Evolutionary conservation across 106 monocot species (phyloP).

Genomic region (Dioscorea zingiberensis): DNA sequence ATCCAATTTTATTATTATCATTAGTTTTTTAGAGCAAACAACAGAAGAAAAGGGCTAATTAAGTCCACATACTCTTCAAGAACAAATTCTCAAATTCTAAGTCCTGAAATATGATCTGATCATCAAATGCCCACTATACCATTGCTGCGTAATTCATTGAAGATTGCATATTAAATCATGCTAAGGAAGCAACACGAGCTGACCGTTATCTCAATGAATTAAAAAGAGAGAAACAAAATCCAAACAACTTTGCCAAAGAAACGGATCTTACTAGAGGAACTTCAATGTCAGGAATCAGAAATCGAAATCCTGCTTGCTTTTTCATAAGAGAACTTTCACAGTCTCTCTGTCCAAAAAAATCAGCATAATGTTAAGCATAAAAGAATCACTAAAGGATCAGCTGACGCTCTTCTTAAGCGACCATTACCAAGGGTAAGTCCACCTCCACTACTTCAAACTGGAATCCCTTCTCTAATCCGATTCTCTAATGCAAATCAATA

Average conservation of each 20-base stretch:
- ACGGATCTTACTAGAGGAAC: slow-evolving; percentile 26
- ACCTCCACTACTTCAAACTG: slow-evolving; percentile 60
- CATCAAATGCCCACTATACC: too few relatives aligned
- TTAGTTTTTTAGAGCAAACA: too few relatives aligned
- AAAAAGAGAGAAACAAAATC: neutral
- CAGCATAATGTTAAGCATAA: neutral
- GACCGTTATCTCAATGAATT: neutral
- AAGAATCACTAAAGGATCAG: neutral
- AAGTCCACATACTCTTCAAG: too few relatives aligned
- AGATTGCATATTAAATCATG: neutral
- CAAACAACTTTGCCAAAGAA: neutral
- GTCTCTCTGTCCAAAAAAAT: slow-evolving; percentile 21
- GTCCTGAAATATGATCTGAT: too few relatives aligned
- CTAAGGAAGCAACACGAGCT: neutral
- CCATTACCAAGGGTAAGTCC: slow-evolving; percentile 36
- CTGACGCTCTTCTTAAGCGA: neutral
- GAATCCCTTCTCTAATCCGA: slow-evolving; percentile 18
- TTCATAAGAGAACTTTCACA: slow-evolving; percentile 6
- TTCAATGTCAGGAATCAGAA: slow-evolving; percentile 24
- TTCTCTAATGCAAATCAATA: slow-evolving; percentile 14
- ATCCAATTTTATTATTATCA: too few relatives aligned
- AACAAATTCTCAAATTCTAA: too few relatives aligned
- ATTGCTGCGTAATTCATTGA: too few relatives aligned
- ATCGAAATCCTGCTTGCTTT: slow-evolving; percentile 18
- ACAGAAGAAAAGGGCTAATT: too few relatives aligned